A percentile compares a stretch with the other conserved stretches of the same genome.
These are phyloP conservation scores for Cordyceps javanica DNA, from an alignment of 2,329 filamentous ascomycete species.

Conservation along the genomic window DNA sequence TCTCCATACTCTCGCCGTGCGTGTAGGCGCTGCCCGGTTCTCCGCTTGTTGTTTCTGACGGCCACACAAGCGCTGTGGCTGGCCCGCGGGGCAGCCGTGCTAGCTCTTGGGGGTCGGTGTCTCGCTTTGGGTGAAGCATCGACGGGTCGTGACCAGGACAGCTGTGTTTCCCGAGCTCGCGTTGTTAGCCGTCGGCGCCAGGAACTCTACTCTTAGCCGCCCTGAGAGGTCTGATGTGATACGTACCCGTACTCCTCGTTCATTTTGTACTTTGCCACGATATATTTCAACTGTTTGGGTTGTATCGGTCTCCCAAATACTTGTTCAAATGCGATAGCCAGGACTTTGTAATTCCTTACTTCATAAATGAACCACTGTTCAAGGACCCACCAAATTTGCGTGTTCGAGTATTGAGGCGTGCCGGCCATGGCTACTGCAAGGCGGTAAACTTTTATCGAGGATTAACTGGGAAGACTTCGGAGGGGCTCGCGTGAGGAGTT, in stretches of 20 bases:
- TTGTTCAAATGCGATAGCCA: background rate
- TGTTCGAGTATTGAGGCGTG: constrained; percentile 26
- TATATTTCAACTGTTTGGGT: background rate
- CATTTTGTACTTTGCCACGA: background rate
- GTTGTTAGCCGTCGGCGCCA: background rate
- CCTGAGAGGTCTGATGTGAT: background rate
- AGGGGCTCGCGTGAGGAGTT: background rate
- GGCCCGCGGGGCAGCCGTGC: background rate
- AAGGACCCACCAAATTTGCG: constrained; percentile 31
- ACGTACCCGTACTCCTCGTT: background rate
- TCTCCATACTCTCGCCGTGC: background rate
- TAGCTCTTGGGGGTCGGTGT: background rate
- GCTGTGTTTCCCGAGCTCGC: background rate
- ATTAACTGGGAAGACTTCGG: background rate
- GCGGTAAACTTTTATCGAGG: background rate
- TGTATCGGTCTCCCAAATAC: background rate
- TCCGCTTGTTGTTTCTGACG: background rate
- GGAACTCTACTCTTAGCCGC: background rate
- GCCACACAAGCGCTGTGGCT: background rate
- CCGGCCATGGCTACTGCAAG: constrained; percentile 26
- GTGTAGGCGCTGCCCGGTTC: background rate
- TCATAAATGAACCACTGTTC: constrained; percentile 20
- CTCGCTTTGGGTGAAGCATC: background rate
- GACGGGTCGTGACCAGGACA: background rate
- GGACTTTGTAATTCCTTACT: constrained; percentile 14